Evolutionary conservation across 2,329 filamentous ascomycete species (phyloP), one percentile per base, ranked within the genome.

Genomic region (Aureobasidium melanogenum): DNA sequence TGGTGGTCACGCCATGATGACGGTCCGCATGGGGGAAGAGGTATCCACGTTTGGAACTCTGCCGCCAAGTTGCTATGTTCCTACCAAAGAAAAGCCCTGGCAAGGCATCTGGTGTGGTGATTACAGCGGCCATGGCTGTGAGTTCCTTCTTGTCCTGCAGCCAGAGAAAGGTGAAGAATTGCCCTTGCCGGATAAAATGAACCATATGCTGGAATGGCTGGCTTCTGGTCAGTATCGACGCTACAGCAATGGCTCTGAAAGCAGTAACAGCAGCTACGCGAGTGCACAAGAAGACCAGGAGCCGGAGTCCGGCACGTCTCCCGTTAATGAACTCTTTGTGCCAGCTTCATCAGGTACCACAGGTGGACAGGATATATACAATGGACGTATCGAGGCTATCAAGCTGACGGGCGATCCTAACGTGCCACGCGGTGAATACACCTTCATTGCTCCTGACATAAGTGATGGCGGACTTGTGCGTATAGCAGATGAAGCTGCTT

Each of bases 321-420:
- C 57, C 5, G 1, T 34, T 43, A 12, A 22, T 12, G 28, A 38
- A 19, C 2, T 9, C 2, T 24, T 15, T 12, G 28, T 28, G 8
- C 46, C 57, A 9, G 39, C 36, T 14, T 26, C 22, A 1, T n/a
- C 50, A 10, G 38, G 34, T 17, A 55, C 17, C 9, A 17, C 19
- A 3, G 30, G 47, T 14, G 54, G 17, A 38, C 60, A 58, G 44
- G 62, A 60, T 15, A 76, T 84, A 1, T 84, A 88, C 66, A 79
- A 78, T 14, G 90, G 91, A 5, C 80, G 85, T 1, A 73, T 97
- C 3, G 86, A 92, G 71, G 93, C 88, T 0, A 85, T 97, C 69
- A 97, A 97, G 72, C 77, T 99, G 36, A 97, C 93, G 0, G 93
- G 93, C 0, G 93, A 99, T 69, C 85, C 88, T 0, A 95, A 97